These are phyloP conservation scores for Suhomyces sp. DNA, from an alignment of 805 yeast genomes.

Conservation along the genomic window DNA sequence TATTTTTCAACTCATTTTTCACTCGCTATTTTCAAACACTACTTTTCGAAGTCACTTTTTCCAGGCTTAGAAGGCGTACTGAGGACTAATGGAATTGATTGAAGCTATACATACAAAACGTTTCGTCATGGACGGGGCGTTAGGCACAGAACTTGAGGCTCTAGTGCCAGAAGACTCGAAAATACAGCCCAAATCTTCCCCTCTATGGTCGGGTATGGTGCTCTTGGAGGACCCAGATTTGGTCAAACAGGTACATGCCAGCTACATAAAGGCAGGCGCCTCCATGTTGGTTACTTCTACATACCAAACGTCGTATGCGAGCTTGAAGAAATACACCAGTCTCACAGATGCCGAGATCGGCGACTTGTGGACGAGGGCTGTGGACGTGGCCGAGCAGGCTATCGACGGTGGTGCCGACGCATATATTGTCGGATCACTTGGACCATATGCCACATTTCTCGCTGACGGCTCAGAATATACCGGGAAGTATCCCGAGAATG, in stretches of 20 bases:
- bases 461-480: slow-evolving; percentile 71
- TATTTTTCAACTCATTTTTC: not conserved
- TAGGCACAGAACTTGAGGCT: slow-evolving; percentile 15
- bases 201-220: slow-evolving; percentile 62
- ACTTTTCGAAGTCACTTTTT: not conserved
- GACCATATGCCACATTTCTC: slow-evolving; percentile 73
- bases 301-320: slow-evolving; percentile 54
- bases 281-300: slow-evolving; percentile 54
- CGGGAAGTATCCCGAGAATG: slow-evolving; percentile 51
- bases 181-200: slow-evolving; percentile 27
- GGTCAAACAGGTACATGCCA: slow-evolving; percentile 46
- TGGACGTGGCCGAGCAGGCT: slow-evolving; percentile 22
- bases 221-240: slow-evolving; percentile 42
- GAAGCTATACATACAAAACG: not conserved
- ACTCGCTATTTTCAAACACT: not conserved
- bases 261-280: slow-evolving; percentile 53
- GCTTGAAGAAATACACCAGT: slow-evolving; percentile 26
- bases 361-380: slow-evolving; percentile 21
- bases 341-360: slow-evolving; percentile 14
- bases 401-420: slow-evolving; percentile 7
- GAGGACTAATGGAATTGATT: not conserved
- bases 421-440: slow-evolving; percentile 60
- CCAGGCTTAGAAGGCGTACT: not conserved
- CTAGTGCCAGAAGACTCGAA: slow-evolving; percentile 15
- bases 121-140: slow-evolving; percentile 14